Conservation (phyloP, 176 grass and related monocot species). For the Pharus latifolius region DNA sequence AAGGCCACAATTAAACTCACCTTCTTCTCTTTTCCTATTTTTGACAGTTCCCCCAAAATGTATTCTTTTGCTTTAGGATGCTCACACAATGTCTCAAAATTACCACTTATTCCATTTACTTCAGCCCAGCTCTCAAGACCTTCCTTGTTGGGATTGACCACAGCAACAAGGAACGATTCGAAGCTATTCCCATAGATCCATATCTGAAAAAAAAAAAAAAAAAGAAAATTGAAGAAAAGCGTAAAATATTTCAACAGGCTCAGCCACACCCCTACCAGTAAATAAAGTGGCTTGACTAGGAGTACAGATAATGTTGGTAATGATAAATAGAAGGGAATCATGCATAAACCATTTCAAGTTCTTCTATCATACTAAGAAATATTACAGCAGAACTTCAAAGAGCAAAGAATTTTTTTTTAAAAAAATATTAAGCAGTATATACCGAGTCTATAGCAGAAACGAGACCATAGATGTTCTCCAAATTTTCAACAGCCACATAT, state of each 20-base stretch:
- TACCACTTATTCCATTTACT: constrained; percentile 40
- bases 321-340: neutral
- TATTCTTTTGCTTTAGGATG: constrained; percentile 65
- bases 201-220: constrained; percentile 41
- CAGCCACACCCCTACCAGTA: too few species aligned
- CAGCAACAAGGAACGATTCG: constrained; percentile 70
- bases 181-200: constrained; percentile 95
- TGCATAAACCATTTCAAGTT: neutral
- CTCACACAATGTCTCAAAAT: constrained; percentile 63
- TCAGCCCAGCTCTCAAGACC: constrained; percentile 63
- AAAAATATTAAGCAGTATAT: constrained; percentile 1
- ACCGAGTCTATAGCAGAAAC: constrained; percentile 74
- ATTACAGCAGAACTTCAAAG: neutral
- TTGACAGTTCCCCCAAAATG: constrained; percentile 56
- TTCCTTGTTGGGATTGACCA: constrained; percentile 71
- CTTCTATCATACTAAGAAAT: constrained; percentile 4
- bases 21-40: constrained; percentile 72
- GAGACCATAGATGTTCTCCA: constrained; percentile 78
- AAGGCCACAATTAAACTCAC: constrained; percentile 22
- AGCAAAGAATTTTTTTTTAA: neutral
- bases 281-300: neutral
- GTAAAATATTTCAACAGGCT: neutral
- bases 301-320: neutral
- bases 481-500: constrained; percentile 85
- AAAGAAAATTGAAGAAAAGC: neutral